Percentiles rank a stretch among this genome's conserved stretches.
Conservation (phyloP, 257 asterid species). For the Thymus mandschuricus region DNA sequence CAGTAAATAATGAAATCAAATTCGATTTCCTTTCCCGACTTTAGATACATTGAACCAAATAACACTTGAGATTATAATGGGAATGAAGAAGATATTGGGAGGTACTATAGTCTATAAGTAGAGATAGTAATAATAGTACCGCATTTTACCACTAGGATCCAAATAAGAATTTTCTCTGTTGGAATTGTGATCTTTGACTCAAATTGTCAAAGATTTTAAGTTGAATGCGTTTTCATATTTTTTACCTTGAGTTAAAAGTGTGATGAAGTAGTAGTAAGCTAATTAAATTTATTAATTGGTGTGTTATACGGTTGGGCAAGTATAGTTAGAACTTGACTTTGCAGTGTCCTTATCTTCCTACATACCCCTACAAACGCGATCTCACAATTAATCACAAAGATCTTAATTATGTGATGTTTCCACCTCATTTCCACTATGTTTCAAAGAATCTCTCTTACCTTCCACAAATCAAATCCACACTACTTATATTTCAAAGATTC, state of each 20-base stretch:
- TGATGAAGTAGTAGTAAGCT: no score
- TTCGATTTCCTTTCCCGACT: no score
- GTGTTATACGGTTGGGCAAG: background rate
- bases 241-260: background rate
- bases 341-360: conserved; percentile 30
- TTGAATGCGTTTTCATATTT: background rate
- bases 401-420: conserved; percentile 41
- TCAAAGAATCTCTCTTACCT: conserved; percentile 7
- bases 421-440: conserved; percentile 28
- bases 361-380: conserved; percentile 46
- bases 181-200: conserved; percentile 24
- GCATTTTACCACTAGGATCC: background rate
- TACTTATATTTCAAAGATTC: conserved; percentile 30
- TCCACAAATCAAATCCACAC: conserved; percentile 10
- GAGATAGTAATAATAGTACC: background rate
- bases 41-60: no score
- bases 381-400: conserved; percentile 36
- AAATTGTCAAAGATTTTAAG: conserved; percentile 32
- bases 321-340: conserved; percentile 42
- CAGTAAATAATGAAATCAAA: no score
- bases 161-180: background rate
- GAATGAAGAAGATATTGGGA: no score
- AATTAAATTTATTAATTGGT: background rate
- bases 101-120: background rate
- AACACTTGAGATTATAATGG: no score